Evolutionary conservation across 306 rosid genomes (phyloP).

Genomic region (Inga oerstediana): DNA sequence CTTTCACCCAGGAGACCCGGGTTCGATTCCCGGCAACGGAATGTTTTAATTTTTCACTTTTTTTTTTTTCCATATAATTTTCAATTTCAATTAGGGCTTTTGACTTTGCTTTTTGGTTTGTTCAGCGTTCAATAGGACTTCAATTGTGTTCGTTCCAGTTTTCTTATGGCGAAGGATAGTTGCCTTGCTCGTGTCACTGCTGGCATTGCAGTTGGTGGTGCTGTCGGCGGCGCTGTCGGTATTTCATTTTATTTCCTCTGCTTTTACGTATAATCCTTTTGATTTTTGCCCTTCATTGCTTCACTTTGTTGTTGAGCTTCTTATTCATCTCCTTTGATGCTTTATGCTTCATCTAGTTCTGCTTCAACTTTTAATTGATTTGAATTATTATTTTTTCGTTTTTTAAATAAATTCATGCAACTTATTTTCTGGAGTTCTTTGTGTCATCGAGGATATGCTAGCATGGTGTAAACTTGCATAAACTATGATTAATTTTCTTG

Average conservation of each 20-base stretch:
- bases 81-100: background rate
- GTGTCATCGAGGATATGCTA: background rate
- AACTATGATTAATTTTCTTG: background rate
- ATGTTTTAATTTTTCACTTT: background rate
- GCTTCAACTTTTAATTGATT: background rate
- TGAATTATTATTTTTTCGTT: background rate
- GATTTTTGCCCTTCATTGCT: background rate
- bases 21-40: conserved; percentile 99
- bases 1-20: conserved; percentile 99
- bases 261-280: background rate
- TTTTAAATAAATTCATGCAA: background rate
- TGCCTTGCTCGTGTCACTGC: conserved; percentile 70
- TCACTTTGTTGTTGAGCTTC: background rate
- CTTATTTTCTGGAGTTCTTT: background rate
- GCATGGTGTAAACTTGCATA: background rate
- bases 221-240: conserved; percentile 81
- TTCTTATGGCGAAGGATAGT: conserved; percentile 70
- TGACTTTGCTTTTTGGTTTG: background rate
- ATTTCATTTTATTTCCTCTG: background rate
- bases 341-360: background rate
- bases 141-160: background rate
- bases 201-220: conserved; percentile 77
- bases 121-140: background rate
- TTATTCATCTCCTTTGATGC: background rate
- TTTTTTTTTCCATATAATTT: background rate